These are phyloP conservation scores for Gaertneriomyces semiglobifer DNA, from an alignment of 192 early-diverging fungal species.

Conservation along the genomic window DNA sequence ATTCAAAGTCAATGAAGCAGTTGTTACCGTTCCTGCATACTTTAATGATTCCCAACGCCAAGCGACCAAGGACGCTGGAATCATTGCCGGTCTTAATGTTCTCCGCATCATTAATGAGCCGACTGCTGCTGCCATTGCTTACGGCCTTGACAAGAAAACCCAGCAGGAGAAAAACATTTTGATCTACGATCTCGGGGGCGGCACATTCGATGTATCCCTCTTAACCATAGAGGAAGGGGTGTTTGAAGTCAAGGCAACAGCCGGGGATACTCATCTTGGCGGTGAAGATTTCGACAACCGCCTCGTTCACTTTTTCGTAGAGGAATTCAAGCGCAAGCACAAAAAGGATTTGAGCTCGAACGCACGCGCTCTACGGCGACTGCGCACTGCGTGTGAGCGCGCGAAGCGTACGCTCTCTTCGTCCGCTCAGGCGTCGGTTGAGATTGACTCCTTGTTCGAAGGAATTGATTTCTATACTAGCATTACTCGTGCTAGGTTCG, in stretches of 20 bases:
- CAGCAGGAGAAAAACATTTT: slow-evolving; percentile 79
- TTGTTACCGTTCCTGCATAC: slow-evolving; percentile 90
- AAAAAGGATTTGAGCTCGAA: slow-evolving; percentile 90
- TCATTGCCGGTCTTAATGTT: slow-evolving; percentile 87
- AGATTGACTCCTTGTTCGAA: slow-evolving; percentile 87
- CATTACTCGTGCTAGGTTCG: slow-evolving; percentile 88
- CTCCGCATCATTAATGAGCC: slow-evolving; percentile 97
- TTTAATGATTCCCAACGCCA: slow-evolving; percentile 95
- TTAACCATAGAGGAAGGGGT: slow-evolving; percentile 92
- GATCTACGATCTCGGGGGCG: slow-evolving; percentile 89
- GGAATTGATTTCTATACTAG: slow-evolving; percentile 90
- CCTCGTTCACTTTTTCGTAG: slow-evolving; percentile 86
- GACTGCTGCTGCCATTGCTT: slow-evolving; percentile 95
- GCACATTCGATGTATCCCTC: slow-evolving; percentile 94
- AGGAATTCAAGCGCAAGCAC: slow-evolving; percentile 97
- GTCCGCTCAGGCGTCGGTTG: slow-evolving; percentile 76
- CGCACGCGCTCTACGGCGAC: slow-evolving; percentile 87
- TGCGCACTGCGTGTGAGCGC: slow-evolving; percentile 93
- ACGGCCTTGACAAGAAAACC: slow-evolving; percentile 87
- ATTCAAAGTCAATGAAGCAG: slow-evolving; percentile 74
- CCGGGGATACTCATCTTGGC: slow-evolving; percentile 91
- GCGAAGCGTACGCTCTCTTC: slow-evolving; percentile 87
- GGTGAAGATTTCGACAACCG: slow-evolving; percentile 99
- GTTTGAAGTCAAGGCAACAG: slow-evolving; percentile 91
- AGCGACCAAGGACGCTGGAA: slow-evolving; percentile 94